phyloP scores from a whole-genome alignment of 139 green algal species.

The Spirogloea muscicola region DNA sequence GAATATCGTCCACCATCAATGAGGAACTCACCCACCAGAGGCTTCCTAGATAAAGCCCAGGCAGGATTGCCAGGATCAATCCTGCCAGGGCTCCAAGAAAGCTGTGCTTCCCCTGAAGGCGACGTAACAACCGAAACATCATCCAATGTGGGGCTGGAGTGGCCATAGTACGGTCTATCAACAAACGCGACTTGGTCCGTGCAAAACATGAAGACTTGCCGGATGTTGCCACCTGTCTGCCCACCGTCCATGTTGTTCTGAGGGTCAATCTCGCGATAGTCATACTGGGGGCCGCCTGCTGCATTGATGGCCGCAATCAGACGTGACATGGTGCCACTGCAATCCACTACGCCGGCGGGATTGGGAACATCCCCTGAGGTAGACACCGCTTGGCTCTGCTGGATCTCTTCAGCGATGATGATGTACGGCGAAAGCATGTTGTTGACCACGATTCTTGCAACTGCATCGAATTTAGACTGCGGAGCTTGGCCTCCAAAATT shows the following conservation, averaged over 20 bases:
- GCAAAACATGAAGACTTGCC: neutral
- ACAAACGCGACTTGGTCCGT: neutral
- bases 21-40: constrained; percentile 7
- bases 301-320: neutral
- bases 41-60: neutral
- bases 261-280: neutral
- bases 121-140: too few relatives aligned
- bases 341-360: too few relatives aligned
- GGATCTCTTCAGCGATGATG: too few relatives aligned
- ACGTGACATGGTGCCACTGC: too few relatives aligned
- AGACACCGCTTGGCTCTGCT: too few relatives aligned
- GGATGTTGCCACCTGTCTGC: constrained; percentile 4
- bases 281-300: neutral
- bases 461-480: neutral
- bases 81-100: neutral
- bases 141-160: too few relatives aligned
- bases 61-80: neutral
- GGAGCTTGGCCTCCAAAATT: constrained; percentile 9
- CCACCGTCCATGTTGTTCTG: neutral
- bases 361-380: too few relatives aligned
- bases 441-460: constrained; percentile 3
- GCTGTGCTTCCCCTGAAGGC: too few relatives aligned
- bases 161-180: neutral
- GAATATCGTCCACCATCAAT: neutral
- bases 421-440: constrained; percentile 3